Evolutionary conservation across 148 eudicot genomes (phyloP), one percentile per base, ranked within the genome.

Genomic region (Salicornia ramosissima): DNA sequence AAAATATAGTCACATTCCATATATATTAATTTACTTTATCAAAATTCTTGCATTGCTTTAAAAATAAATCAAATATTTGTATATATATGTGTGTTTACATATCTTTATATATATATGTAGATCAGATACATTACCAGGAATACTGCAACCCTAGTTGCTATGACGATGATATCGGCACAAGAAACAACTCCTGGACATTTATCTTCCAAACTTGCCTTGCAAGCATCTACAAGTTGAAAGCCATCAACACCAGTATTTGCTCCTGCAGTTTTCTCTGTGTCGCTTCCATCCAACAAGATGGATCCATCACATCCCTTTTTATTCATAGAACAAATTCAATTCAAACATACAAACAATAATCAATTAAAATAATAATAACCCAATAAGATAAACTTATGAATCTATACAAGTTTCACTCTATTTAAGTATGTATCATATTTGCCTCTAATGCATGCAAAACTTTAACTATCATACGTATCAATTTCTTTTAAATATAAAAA

Each of bases 91-190:
- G 40, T 36, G 8, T 36, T 39, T 40, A 16, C 10, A 7, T 16
- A 58, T n/a, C n/a, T 36, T n/a, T 4, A 36, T 36, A 36, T 36
- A 36, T 36, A 36, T 36, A 36, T 3, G 8, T 36, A 8, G 4
- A 36, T 36, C 24, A 58, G 15, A 26, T 24, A 14, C 33, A 1
- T 22, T 75, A 75, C 78, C 78, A 53, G 40, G 66, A 14, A 71
- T 43, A 83, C 77, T 4, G 83, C 62, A 65, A 67, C 80, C 52
- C 86, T 67, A 8, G 86, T 77, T 5, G 86, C 80, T 67, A 86
- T 79, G 26, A 50, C 72, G 5, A 86, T 64, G 22, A 83, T 80
- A 73, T 86, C 89, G 0, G 89, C 84, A 51, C 89, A 86, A 46
- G 89, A 86, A 9, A 86, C 89, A 2, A 83, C 58, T 19, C 80